phyloP scores from a whole-genome alignment of 164 flowering plant genomes.

The Santalum album region DNA sequence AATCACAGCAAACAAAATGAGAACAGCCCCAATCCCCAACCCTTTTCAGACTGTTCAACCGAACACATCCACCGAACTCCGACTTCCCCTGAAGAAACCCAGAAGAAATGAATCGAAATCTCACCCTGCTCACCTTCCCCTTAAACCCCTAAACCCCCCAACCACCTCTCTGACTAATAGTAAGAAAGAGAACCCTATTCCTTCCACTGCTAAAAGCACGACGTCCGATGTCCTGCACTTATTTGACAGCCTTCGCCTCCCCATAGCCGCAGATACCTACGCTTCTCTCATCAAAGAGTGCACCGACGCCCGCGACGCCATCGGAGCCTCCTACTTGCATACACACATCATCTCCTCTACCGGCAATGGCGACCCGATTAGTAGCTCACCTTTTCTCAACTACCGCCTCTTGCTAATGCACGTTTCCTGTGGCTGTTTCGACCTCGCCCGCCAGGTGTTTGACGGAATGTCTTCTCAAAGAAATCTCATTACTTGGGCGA shows the following conservation, averaged over 20 bases:
- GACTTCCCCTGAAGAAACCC: too few species aligned
- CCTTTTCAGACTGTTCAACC: too few species aligned
- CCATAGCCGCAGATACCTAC: constrained; percentile 36
- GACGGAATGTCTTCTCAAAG: constrained; percentile 33
- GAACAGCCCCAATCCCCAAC: too few species aligned
- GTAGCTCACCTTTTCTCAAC: constrained; percentile 19
- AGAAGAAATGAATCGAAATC: too few species aligned
- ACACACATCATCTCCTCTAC: constrained; percentile 21
- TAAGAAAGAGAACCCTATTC: too few species aligned
- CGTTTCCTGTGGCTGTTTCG: constrained; percentile 28
- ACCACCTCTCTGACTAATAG: too few species aligned
- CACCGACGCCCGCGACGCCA: constrained; percentile 23
- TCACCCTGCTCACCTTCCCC: too few species aligned
- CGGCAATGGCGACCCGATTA: constrained; percentile 8
- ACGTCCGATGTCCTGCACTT: constrained; percentile 34
- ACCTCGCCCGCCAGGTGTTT: constrained; percentile 38
- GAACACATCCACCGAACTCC: too few species aligned
- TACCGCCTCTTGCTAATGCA: constrained; percentile 44
- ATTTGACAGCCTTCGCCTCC: constrained; percentile 41
- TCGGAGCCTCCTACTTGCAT: constrained; percentile 28
- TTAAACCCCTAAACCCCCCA: too few species aligned
- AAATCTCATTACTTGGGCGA: constrained; percentile 43
- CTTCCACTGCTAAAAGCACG: too few species aligned
- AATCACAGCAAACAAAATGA: too few species aligned
- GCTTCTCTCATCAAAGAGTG: constrained; percentile 50